phyloP scores from a whole-genome alignment of 2,329 filamentous ascomycete species.

The Xylariaceae sp. region DNA sequence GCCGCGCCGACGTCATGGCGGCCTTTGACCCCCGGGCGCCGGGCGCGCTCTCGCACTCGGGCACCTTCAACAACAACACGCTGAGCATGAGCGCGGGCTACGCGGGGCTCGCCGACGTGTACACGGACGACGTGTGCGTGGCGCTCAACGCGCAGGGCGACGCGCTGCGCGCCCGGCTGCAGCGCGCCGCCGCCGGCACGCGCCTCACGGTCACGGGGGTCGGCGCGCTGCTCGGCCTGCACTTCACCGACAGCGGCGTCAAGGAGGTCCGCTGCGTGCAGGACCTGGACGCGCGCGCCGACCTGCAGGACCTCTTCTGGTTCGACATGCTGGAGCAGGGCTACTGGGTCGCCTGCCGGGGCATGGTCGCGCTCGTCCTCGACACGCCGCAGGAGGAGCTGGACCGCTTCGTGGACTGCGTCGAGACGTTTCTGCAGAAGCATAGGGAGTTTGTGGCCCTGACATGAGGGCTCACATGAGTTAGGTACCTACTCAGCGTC shows the following conservation, averaged over 20 bases:
- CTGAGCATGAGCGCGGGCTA: slow-evolving; percentile 42
- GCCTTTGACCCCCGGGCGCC: slow-evolving; percentile 38
- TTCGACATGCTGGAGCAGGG: slow-evolving; percentile 37
- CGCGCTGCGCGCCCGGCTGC: slow-evolving; percentile 13
- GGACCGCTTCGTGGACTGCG: slow-evolving; percentile 31
- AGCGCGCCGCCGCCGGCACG: slow-evolving; percentile 15
- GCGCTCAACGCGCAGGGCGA: slow-evolving; percentile 21
- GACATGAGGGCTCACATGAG: no score
- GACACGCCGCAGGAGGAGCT: slow-evolving; percentile 31
- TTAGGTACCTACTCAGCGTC: no score
- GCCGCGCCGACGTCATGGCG: slow-evolving; percentile 50
- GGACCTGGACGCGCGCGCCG: slow-evolving; percentile 16
- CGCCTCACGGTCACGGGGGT: slow-evolving; percentile 7
- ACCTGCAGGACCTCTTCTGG: slow-evolving; percentile 36
- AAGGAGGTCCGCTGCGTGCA: slow-evolving; percentile 17
- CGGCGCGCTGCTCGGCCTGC: slow-evolving; percentile 11
- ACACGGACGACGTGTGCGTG: slow-evolving; percentile 17
- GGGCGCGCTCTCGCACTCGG: slow-evolving; percentile 38
- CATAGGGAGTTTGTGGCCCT: slow-evolving; percentile 6
- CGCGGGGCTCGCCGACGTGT: slow-evolving; percentile 20
- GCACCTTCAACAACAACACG: slow-evolving; percentile 58
- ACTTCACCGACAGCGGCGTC: slow-evolving; percentile 21
- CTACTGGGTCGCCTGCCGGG: slow-evolving; percentile 35
- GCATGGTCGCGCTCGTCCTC: slow-evolving; percentile 33
- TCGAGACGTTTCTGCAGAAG: slow-evolving; percentile 25